phyloP scores from a whole-genome alignment of 2,329 filamentous ascomycete species.

The Cytospora leucostoma region DNA sequence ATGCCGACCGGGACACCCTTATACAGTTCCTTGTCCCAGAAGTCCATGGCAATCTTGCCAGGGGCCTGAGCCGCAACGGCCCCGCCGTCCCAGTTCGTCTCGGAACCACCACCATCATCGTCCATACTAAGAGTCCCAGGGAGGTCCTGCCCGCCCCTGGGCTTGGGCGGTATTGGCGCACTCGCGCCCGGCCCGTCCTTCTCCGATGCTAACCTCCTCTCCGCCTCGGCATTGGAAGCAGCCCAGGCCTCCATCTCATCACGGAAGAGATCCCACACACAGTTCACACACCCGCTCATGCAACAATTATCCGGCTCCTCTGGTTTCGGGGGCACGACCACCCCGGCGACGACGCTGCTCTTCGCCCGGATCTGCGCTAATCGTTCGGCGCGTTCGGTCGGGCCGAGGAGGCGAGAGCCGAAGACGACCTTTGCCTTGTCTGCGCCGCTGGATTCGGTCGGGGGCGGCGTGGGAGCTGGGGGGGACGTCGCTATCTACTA shows the following conservation, averaged over 20 bases:
- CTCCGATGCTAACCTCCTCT: conserved; percentile 49
- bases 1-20: conserved; percentile 86
- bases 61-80: conserved; percentile 35
- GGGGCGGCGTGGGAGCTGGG: conserved; percentile 42
- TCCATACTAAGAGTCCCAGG: conserved; percentile 63
- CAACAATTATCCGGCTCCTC: conserved; percentile 97
- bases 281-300: conserved; percentile 98
- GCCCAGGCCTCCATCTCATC: conserved; percentile 94
- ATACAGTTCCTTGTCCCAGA: conserved; percentile 70
- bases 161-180: conserved; percentile 15
- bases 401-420: conserved; percentile 74
- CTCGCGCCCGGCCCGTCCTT: conserved; percentile 32
- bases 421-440: conserved; percentile 72
- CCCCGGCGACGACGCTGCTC: conserved; percentile 70
- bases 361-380: conserved; percentile 58
- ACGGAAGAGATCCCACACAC: conserved; percentile 89
- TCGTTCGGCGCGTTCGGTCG: conserved; percentile 66
- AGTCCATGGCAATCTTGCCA: conserved; percentile 50
- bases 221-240: conserved; percentile 63
- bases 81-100: conserved; percentile 62
- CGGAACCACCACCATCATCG: conserved; percentile 76
- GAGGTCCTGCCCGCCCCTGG: conserved; percentile 33
- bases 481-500: conserved; percentile 33
- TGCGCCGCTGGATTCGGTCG: conserved; percentile 46
- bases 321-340: conserved; percentile 80